Base-by-base conservation (phyloP, 148 eudicot genomes). In the Nepenthes gracilis region DNA sequence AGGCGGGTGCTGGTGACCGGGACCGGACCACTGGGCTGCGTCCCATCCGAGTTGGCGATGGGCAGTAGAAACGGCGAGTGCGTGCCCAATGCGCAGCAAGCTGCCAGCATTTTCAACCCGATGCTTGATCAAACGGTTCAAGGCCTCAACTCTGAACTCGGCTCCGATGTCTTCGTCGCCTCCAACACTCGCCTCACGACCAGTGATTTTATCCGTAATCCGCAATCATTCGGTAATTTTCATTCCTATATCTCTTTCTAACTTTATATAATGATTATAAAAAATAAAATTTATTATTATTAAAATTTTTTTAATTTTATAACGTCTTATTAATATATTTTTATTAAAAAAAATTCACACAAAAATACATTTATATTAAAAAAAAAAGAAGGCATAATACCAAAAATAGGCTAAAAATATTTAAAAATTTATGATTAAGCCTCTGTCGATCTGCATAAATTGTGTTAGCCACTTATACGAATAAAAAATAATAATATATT, bases 21-120 rank as follows among this genome's bases (percentile, higher is more conserved):
- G 73, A 78, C 74, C 0, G 94, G 97, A 12, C 97, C 97, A 2
- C 23, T 89, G 57, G 97, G 97, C 7, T 89, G 97, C 62, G 97
- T 84, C 2, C 97, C 97, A 0, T 72, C 84, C 1, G 78, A 76
- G 73, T 64, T 80, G 23, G 91, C 86, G 15, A n/a, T 48, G 15
- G 55, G 74, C 35, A 70, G 83, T 65, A 12, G 2, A 35, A 74
- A 79, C 34, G 97, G 94, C 1, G 63, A 76, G 62, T 88, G 96
- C 43, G 87, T 81, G 2, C 59, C 66, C 0, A 62, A 64, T 15
- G 71, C 75, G 1, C 75, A 63, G 55, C 63, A 53, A 23, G 85
- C 85, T 1, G 74, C 75, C 2, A 61, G 55, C 55, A 48, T 79
- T 8, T 79, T 40, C 56, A 76, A 79, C 72, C 80, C 80, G 11